phyloP scores from a whole-genome alignment of 78 protist species.

The Dictyostelium brefeldianum region DNA sequence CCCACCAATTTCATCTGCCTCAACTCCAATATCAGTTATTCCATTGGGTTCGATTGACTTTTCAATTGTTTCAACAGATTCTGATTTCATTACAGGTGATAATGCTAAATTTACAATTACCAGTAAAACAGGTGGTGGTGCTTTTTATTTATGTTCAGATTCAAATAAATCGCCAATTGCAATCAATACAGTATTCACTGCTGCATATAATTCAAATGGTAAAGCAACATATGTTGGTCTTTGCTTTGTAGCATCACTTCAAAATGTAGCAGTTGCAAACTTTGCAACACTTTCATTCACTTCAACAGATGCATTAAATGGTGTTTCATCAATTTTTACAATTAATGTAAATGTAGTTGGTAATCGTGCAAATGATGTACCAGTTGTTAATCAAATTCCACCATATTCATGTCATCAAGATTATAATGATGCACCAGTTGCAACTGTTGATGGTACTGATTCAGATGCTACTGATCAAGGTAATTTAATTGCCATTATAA shows the following conservation, averaged over 20 bases:
- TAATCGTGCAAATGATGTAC: slow-evolving; percentile 10
- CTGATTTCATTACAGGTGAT: background rate
- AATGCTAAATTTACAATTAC: background rate
- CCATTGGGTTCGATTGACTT: background rate
- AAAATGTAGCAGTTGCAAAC: too few species aligned
- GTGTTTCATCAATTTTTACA: background rate
- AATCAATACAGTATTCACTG: background rate
- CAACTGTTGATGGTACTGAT: slow-evolving; percentile 38
- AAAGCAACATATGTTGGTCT: background rate
- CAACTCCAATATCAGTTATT: background rate
- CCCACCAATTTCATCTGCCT: background rate
- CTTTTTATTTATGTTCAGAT: background rate
- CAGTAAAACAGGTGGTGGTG: background rate
- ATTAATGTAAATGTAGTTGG: slow-evolving; percentile 14
- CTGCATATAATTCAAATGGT: background rate
- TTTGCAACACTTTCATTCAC: background rate
- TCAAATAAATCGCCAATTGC: background rate
- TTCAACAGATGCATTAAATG: background rate
- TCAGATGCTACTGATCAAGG: background rate
- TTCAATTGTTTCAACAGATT: background rate
- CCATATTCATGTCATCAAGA: slow-evolving; percentile 1
- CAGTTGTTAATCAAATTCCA: background rate
- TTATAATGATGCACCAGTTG: background rate
- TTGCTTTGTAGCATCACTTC: too few species aligned
- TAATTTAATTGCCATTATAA: background rate